phyloP scores from a whole-genome alignment of 2,329 filamentous ascomycete genomes.

The Pseudogymnoascus sp. region DNA sequence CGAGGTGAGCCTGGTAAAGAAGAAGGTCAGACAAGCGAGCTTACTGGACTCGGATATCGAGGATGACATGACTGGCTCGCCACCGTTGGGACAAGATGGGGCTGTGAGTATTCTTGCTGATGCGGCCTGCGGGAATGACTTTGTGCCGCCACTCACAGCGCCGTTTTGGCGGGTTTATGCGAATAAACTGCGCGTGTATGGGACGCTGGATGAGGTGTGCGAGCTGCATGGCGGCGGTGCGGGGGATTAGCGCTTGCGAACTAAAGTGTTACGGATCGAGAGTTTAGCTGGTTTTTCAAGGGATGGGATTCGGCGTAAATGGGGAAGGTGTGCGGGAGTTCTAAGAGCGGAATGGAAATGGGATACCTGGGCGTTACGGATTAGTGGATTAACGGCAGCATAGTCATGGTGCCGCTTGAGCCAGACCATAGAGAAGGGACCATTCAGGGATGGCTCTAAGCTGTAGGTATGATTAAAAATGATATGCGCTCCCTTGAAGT shows the following conservation, averaged over 20 bases:
- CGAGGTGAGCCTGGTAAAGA: background rate
- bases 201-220: slow-evolving; percentile 22
- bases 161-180: slow-evolving; percentile 25
- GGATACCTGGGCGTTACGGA: background rate
- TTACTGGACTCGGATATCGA: background rate
- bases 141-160: background rate
- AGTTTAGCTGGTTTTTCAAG: background rate
- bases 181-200: slow-evolving; percentile 28
- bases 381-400: background rate
- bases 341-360: background rate
- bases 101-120: slow-evolving; percentile 14
- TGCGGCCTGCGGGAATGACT: slow-evolving; percentile 14
- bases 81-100: background rate
- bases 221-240: slow-evolving; percentile 14
- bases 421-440: background rate
- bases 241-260: background rate
- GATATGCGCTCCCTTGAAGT: background rate
- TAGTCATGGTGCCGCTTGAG: background rate
- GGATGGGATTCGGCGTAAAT: background rate
- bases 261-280: background rate
- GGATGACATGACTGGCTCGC: background rate
- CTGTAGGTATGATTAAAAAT: background rate
- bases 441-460: background rate
- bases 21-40: background rate
- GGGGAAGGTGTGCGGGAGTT: background rate